Evolutionary conservation across 2,329 filamentous ascomycete species (phyloP), one percentile per base, ranked within the genome.

Genomic region (Penicillium sp.): DNA sequence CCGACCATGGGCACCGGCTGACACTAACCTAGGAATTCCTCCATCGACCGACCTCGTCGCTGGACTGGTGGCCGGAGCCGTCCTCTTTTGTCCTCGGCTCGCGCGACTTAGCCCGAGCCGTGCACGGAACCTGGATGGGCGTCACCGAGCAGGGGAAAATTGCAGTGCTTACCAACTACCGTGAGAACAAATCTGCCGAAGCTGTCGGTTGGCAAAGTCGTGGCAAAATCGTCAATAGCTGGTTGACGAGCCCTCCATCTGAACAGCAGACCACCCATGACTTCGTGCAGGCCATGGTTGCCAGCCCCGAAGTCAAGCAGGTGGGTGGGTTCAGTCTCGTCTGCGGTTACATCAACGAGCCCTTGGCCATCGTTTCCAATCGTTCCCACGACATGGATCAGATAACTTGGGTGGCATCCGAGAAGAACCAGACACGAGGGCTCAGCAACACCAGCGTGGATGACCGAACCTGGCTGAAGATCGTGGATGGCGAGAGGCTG

Each of bases 61-160:
- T 80, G 52, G 69, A 74, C 59, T 86, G 81, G 81, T 86, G 84
- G 84, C 76, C 79, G 38, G 60, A 71, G 11, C 81, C 82, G 3
- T 68, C 81, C 59, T 60, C 69, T 14, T 74, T 84, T 55, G 77
- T 87, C 48, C 74, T 86, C 6, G 83, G 81, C 27, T 83, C 82
- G 20, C 81, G 82, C 40, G 84, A 87, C 64, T 74, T 86, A 10
- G 80, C 84, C 43, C 80, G 83, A 24, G 66, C 77, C 13, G 79
- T 75, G 35, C 81, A 82, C 48, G 84, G 84, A 20, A 86, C 84
- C 53, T 87, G 84, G 84, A 78, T 86, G 43, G 84, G 82, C 18
- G 74, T 86, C 50, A 86, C 82, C 8, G 76, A 73, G 28, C 75
- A 83, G 56, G 84, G 84, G 25, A 81, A 82, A 50, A 65, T 87